Conservation (phyloP, 75 land plant genomes). For the Chamaecyparis obtusa region DNA sequence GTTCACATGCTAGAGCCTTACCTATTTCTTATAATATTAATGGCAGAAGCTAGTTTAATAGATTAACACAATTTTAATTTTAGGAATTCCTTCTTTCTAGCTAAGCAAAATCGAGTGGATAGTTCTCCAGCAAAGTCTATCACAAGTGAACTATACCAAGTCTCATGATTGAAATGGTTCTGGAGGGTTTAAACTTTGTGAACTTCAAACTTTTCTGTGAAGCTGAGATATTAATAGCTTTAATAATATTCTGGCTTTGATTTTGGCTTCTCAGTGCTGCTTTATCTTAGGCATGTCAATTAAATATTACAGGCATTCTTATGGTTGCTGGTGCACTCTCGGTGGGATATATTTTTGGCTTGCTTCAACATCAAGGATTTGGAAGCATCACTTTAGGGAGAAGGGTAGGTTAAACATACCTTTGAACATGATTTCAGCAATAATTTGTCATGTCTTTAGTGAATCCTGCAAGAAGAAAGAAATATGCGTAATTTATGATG, state of each 20-base stretch:
- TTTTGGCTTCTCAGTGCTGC: too few relatives aligned
- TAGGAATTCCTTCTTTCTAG: not conserved
- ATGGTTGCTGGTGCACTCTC: constrained; percentile 64
- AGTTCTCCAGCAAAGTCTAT: not conserved
- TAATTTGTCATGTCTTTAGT: not conserved
- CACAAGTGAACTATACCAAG: not conserved
- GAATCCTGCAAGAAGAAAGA: not conserved
- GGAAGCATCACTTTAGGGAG: constrained; percentile 30
- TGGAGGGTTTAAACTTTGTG: not conserved
- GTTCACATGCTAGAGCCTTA: not conserved
- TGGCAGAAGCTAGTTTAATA: too few relatives aligned
- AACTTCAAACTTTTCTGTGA: not conserved
- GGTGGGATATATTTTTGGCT: constrained; percentile 52
- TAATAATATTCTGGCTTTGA: not conserved
- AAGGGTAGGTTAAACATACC: constrained; percentile 19
- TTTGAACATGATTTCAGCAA: not conserved
- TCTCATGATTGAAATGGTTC: not conserved
- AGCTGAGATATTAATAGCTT: not conserved
- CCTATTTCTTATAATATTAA: not conserved
- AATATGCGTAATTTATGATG: not conserved
- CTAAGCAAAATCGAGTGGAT: not conserved
- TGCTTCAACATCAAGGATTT: constrained; percentile 63
- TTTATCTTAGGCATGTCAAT: not conserved
- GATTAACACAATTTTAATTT: not conserved
- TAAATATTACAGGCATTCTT: constrained; percentile 40